Percentiles rank a stretch among this genome's conserved stretches.
Evolutionary conservation across 495 filamentous ascomycete genomes (phyloP).

Genomic region (Amorphotheca resinae): DNA sequence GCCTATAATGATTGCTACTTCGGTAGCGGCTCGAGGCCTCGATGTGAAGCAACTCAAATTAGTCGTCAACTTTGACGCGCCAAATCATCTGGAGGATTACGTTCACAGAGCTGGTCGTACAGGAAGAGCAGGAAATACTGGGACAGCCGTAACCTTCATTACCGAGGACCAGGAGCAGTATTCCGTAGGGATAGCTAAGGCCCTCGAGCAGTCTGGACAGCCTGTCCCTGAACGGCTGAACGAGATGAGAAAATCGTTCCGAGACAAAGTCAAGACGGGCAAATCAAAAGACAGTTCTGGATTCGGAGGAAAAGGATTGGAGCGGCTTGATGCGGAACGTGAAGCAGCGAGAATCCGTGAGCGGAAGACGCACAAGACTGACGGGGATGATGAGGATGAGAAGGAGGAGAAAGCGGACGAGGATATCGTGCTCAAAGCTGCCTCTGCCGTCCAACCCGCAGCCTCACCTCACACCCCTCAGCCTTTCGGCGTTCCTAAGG

Average conservation of each 20-base stretch:
- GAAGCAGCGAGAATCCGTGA: constrained; percentile 73
- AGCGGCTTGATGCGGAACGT: constrained; percentile 80
- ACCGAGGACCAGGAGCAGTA: constrained; percentile 86
- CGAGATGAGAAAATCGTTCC: constrained; percentile 52
- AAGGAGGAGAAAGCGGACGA: constrained; percentile 56
- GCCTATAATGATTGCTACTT: constrained; percentile 86
- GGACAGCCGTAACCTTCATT: constrained; percentile 90
- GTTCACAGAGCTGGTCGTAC: constrained; percentile 93
- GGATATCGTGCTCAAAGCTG: constrained; percentile 49
- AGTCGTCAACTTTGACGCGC: constrained; percentile 93
- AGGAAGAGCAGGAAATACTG: constrained; percentile 86
- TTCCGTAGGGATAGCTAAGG: constrained; percentile 80
- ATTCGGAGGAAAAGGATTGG: constrained; percentile 91
- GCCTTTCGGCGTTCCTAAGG: constrained; percentile 43
- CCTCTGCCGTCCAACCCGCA: constrained; percentile 49
- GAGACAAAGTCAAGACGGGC: constrained; percentile 82
- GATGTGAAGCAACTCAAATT: constrained; percentile 96
- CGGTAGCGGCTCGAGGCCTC: constrained; percentile 86
- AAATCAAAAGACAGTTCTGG: constrained; percentile 82
- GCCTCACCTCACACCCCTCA: constrained; percentile 29
- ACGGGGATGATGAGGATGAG: constrained; percentile 77
- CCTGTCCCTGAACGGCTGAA: constrained; percentile 55
- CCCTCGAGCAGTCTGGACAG: constrained; percentile 82
- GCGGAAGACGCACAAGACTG: constrained; percentile 79
- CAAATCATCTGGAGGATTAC: constrained; percentile 96